phyloP scores from a whole-genome alignment of 2,329 filamentous ascomycete species.

The Claviceps spartinae region DNA sequence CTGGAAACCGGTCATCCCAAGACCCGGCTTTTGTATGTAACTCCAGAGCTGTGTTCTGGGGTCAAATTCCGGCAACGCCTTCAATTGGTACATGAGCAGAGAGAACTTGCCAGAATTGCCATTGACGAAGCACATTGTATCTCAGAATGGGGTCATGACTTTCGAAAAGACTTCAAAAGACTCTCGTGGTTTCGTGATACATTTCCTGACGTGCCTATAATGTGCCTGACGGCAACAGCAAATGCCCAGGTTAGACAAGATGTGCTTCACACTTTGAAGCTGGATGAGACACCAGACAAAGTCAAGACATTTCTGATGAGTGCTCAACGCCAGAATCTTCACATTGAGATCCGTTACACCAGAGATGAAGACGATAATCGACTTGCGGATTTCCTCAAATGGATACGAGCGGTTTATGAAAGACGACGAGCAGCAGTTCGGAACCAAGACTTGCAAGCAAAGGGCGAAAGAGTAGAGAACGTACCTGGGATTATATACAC shows the following conservation, averaged over 20 bases:
- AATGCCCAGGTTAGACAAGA: slow-evolving; percentile 71
- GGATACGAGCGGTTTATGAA: slow-evolving; percentile 60
- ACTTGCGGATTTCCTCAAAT: slow-evolving; percentile 59
- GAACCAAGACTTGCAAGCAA: slow-evolving; percentile 40
- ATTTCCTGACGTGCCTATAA: slow-evolving; percentile 77
- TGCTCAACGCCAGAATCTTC: slow-evolving; percentile 71
- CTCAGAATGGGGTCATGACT: slow-evolving; percentile 96
- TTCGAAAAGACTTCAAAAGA: slow-evolving; percentile 81
- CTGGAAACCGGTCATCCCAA: slow-evolving; percentile 77
- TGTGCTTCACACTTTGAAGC: slow-evolving; percentile 59
- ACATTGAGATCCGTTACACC: slow-evolving; percentile 80
- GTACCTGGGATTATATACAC: slow-evolving; percentile 73
- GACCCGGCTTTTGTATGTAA: slow-evolving; percentile 80
- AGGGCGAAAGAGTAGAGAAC: slow-evolving; percentile 43
- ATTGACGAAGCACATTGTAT: slow-evolving; percentile 96
- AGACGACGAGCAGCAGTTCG: slow-evolving; percentile 50
- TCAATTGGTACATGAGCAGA: slow-evolving; percentile 60
- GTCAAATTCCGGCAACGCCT: slow-evolving; percentile 66
- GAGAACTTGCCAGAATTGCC: slow-evolving; percentile 74
- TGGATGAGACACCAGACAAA: slow-evolving; percentile 44
- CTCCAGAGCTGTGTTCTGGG: slow-evolving; percentile 73
- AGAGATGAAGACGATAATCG: slow-evolving; percentile 60
- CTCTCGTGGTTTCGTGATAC: slow-evolving; percentile 73
- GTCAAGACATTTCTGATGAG: slow-evolving; percentile 71
- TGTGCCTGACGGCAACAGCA: slow-evolving; percentile 85